Evolutionary conservation across 306 rosid genomes (phyloP).

Genomic region (Parietaria judaica): DNA sequence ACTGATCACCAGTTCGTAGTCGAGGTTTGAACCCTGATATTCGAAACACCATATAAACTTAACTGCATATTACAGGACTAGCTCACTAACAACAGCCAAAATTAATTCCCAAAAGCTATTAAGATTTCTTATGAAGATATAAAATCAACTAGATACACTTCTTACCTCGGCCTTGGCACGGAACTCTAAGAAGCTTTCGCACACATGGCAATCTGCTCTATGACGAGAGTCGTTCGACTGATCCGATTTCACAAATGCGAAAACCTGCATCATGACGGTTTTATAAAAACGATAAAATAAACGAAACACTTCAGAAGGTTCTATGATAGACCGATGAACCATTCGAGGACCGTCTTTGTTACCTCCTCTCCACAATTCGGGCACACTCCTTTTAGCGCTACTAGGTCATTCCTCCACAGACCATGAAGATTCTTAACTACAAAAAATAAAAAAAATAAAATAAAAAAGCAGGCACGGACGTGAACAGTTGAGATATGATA

Average conservation of each 20-base stretch:
- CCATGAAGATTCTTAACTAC: constrained; percentile 78
- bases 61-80: too few species aligned
- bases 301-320: background rate
- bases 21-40: too few species aligned
- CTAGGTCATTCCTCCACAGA: constrained; percentile 74
- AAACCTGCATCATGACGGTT: constrained; percentile 45
- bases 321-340: background rate
- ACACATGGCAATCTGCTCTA: constrained; percentile 89
- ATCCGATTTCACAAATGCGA: constrained; percentile 79
- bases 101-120: too few species aligned
- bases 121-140: too few species aligned
- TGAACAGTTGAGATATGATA: background rate
- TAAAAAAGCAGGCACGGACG: background rate
- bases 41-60: too few species aligned
- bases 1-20: too few species aligned
- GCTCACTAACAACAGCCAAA: too few species aligned
- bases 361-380: constrained; percentile 98
- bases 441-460: background rate
- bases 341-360: constrained; percentile 14
- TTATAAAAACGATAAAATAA: constrained; percentile 2
- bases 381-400: constrained; percentile 76
- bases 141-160: too few species aligned
- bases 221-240: constrained; percentile 50
- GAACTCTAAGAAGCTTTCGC: constrained; percentile 70
- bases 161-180: constrained; percentile 72